Conservation (phyloP, 495 filamentous ascomycete genomes). For the Hyphodiscus hymeniophilus region DNA sequence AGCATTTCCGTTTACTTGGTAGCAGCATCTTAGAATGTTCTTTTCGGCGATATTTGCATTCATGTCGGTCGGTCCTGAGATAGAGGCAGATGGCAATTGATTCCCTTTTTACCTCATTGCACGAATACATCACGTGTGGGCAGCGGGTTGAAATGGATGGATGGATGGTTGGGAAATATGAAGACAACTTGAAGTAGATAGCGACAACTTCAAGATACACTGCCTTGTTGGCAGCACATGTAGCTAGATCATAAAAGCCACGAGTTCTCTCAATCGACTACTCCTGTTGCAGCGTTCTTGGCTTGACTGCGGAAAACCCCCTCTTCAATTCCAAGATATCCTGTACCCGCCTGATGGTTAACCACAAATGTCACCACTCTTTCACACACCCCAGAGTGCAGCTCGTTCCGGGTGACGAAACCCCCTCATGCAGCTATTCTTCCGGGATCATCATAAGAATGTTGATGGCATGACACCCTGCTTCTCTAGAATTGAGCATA, state of each 20-base stretch:
- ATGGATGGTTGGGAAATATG: conserved; percentile 17
- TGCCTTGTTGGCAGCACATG: conserved; percentile 15
- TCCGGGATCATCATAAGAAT: too few species aligned
- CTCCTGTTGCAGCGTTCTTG: background rate
- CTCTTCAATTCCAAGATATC: too few species aligned
- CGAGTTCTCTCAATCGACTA: conserved; percentile 4
- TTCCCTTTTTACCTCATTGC: conserved; percentile 14
- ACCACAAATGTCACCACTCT: too few species aligned
- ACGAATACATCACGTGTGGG: conserved; percentile 12
- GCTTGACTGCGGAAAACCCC: too few species aligned
- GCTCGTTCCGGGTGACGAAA: too few species aligned
- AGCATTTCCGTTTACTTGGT: conserved; percentile 7
- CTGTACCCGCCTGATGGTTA: too few species aligned
- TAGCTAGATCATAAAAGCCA: conserved; percentile 22
- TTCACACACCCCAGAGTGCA: too few species aligned
- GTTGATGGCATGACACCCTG: too few species aligned
- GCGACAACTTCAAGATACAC: conserved; percentile 13
- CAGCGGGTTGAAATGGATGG: conserved; percentile 14
- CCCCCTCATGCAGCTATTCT: too few species aligned
- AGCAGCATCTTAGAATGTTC: conserved; percentile 23
- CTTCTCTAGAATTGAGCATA: too few species aligned
- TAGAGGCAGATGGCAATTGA: conserved; percentile 16
- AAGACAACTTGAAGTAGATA: conserved; percentile 9
- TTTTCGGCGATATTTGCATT: conserved; percentile 23
- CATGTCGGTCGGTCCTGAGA: conserved; percentile 17